phyloP scores from a whole-genome alignment of 345 rosid species.

The Syzygium aromaticum region DNA sequence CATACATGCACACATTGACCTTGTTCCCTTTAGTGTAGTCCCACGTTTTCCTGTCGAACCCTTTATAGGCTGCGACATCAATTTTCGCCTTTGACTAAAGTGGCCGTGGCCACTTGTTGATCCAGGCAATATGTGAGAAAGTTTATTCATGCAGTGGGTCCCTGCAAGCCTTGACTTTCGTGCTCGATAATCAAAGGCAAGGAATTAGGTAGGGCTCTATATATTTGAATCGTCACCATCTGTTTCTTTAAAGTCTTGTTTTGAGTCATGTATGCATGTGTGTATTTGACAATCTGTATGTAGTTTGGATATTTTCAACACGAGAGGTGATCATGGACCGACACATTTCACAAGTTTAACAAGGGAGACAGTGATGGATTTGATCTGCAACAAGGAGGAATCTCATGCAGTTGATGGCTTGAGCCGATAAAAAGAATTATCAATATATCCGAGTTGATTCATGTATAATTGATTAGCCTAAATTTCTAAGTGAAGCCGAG shows the following conservation, averaged over 20 bases:
- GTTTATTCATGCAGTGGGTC: neutral
- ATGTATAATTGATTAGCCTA: neutral
- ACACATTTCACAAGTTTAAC: neutral
- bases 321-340: neutral
- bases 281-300: neutral
- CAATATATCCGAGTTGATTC: neutral
- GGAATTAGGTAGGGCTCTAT: neutral
- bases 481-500: neutral
- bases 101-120: neutral
- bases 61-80: neutral
- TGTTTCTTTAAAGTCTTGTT: neutral
- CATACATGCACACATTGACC: neutral
- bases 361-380: neutral
- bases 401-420: neutral
- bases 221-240: neutral
- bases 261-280: neutral
- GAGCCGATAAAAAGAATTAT: neutral
- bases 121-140: neutral
- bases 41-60: neutral
- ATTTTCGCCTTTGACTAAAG: neutral
- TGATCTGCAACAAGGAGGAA: neutral
- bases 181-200: neutral
- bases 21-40: neutral
- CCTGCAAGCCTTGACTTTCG: neutral
- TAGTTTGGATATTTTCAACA: neutral